Conservation (phyloP, 2,329 filamentous ascomycete genomes). For the Nigrospora sphaerica region DNA sequence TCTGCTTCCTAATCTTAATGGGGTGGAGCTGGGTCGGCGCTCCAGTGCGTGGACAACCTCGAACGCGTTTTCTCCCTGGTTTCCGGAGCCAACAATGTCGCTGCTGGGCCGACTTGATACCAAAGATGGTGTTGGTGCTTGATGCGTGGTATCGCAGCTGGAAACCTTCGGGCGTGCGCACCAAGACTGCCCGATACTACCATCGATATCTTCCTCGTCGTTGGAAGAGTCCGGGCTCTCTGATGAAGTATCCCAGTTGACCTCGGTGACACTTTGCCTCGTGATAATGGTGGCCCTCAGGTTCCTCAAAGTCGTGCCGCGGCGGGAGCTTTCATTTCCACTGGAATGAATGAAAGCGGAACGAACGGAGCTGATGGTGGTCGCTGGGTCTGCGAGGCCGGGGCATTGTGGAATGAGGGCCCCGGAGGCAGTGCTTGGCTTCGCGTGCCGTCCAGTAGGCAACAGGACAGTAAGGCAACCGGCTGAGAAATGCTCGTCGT, state of each 20-base stretch:
- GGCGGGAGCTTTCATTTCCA: neutral
- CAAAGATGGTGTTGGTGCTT: neutral
- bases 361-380: constrained; percentile 18
- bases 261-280: constrained; percentile 23
- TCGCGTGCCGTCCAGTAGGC: constrained; percentile 8
- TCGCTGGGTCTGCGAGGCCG: constrained; percentile 17
- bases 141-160: neutral
- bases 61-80: neutral
- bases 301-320: neutral
- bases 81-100: neutral
- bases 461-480: constrained; percentile 15
- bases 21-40: neutral
- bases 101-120: neutral
- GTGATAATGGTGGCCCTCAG: constrained; percentile 18
- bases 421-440: constrained; percentile 8
- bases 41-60: neutral
- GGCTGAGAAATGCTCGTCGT: constrained; percentile 4
- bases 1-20: neutral
- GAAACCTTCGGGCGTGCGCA: neutral
- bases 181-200: neutral
- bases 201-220: neutral
- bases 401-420: constrained; percentile 15
- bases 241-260: constrained; percentile 16
- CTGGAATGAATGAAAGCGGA: constrained; percentile 13
- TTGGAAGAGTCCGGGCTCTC: constrained; percentile 1